phyloP scores from a whole-genome alignment of 2,329 filamentous ascomycete genomes.

The Didymella arachidicola region DNA sequence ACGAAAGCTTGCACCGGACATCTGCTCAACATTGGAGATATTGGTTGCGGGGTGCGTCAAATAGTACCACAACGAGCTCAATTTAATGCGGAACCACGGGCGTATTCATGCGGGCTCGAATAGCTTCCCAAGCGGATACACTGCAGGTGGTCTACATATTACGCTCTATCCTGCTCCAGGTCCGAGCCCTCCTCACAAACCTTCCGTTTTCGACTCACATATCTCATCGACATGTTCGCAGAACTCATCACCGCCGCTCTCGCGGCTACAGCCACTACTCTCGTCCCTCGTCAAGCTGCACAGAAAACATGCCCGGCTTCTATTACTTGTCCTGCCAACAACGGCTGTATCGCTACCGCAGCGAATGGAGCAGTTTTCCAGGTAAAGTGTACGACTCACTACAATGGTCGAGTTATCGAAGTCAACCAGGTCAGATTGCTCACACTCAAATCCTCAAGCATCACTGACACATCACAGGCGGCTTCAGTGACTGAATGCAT shows the following conservation, averaged over 20 bases:
- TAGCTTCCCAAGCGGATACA: not conserved
- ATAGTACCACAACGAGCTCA: not conserved
- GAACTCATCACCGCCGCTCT: conserved; percentile 10
- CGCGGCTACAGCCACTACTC: not conserved
- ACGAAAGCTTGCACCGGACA: no score
- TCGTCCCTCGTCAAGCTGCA: conserved; percentile 1
- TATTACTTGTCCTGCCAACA: conserved; percentile 18
- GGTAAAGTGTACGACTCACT: conserved; percentile 22
- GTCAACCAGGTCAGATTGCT: conserved; percentile 2
- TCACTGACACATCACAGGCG: conserved; percentile 10
- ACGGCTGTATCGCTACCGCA: conserved; percentile 19
- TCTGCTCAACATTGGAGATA: not conserved
- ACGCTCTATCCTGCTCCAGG: not conserved
- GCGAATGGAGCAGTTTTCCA: conserved; percentile 21
- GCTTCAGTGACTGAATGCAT: conserved; percentile 18
- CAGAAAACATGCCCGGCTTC: not conserved
- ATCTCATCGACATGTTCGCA: conserved; percentile 1
- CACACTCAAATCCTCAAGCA: not conserved
- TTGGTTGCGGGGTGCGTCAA: not conserved
- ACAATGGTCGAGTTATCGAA: conserved; percentile 17
- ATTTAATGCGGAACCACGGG: not conserved
- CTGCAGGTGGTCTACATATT: not conserved
- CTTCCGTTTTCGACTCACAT: not conserved
- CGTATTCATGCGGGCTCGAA: not conserved
- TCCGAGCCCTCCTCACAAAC: not conserved